A percentile compares a stretch with the other conserved stretches of the same genome.
phyloP scores from a whole-genome alignment of 192 early-diverging fungal species.

The Coemansia reversa region DNA sequence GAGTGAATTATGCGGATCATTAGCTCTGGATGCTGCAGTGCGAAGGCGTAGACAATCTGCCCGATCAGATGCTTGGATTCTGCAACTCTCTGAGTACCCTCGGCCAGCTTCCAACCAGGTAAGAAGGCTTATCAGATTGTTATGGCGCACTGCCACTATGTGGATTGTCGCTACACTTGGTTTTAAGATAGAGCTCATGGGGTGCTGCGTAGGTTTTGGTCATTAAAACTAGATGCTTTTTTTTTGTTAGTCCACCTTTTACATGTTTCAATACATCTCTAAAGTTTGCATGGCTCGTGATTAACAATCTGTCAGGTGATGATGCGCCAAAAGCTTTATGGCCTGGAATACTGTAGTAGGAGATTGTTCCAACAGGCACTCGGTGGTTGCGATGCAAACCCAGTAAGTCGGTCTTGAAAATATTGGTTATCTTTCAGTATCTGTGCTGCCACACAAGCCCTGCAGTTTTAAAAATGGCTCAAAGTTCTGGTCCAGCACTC shows the following conservation, averaged over 20 bases:
- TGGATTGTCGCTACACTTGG: not conserved
- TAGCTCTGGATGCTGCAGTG: not conserved
- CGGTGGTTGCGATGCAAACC: no score
- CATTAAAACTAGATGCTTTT: not conserved
- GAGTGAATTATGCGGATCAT: no score
- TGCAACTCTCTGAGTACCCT: not conserved
- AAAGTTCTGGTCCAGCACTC: slow-evolving; percentile 8
- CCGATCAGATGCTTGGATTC: not conserved
- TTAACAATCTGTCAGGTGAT: not conserved
- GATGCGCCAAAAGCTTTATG: not conserved
- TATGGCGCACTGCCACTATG: not conserved
- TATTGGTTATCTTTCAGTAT: no score
- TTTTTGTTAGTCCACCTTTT: not conserved
- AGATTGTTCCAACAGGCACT: not conserved
- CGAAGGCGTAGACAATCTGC: not conserved
- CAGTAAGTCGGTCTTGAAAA: no score
- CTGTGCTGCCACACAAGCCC: not conserved
- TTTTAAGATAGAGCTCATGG: not conserved
- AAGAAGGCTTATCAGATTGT: not conserved
- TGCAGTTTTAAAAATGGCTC: slow-evolving; percentile 12
- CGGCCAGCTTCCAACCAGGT: not conserved
- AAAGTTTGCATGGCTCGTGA: no score
- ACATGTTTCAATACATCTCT: not conserved
- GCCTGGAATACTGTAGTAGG: not conserved
- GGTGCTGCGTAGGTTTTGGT: not conserved